Conservation (phyloP, 306 rosid genomes). For the Castanea mollissima region DNA sequence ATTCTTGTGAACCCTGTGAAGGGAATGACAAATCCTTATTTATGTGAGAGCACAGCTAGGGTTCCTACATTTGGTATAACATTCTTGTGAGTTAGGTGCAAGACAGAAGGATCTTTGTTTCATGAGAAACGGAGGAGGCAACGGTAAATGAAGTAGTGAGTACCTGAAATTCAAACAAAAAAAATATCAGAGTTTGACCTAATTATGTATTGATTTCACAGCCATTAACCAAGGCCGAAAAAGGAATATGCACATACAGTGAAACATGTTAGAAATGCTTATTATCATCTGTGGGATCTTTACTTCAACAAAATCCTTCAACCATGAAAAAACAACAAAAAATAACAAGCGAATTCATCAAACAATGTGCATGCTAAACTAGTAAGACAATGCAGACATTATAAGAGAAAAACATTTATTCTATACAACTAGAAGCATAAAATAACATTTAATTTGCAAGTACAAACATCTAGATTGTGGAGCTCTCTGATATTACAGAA, state of each 20-base stretch:
- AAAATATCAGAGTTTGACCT: neutral
- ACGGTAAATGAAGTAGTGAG: neutral
- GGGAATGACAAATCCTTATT: neutral
- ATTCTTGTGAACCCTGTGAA: neutral
- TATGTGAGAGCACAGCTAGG: neutral
- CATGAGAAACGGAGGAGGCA: neutral
- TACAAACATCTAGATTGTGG: neutral
- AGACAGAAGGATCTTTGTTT: neutral
- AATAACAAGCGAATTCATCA: neutral
- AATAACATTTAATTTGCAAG: neutral
- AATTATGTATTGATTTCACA: neutral
- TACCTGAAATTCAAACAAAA: neutral
- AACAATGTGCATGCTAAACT: neutral
- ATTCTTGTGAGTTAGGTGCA: neutral
- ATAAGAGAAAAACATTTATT: neutral
- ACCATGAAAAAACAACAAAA: neutral
- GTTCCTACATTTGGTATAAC: neutral
- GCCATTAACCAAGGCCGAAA: neutral
- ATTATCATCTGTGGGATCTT: neutral
- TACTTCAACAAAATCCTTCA: neutral
- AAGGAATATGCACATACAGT: neutral
- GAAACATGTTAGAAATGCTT: neutral
- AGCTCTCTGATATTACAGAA: neutral
- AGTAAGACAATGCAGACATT: neutral
- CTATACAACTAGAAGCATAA: neutral